phyloP scores from a whole-genome alignment of 148 eudicot species.

The Linanthus parryae region DNA sequence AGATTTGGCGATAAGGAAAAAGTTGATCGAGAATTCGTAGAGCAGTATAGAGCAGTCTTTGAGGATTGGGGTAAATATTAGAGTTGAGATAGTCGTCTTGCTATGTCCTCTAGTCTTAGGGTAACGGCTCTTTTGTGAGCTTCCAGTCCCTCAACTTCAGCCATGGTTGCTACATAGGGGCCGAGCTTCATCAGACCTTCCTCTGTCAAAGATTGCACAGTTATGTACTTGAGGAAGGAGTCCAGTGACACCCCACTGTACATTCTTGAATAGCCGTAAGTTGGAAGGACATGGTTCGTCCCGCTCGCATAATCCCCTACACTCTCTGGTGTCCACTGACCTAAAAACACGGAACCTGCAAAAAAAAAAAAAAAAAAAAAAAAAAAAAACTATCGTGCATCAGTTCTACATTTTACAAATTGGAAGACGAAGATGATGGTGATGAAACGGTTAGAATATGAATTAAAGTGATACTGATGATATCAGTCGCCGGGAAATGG shows the following conservation, averaged over 20 bases:
- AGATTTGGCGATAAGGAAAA: too few species aligned
- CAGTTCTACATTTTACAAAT: too few species aligned
- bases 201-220: conserved; percentile 93
- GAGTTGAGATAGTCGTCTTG: too few species aligned
- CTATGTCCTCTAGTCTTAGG: conserved; percentile 83
- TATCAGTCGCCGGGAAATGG: too few species aligned
- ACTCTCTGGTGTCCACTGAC: conserved; percentile 99
- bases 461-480: too few species aligned
- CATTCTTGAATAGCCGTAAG: conserved; percentile 97
- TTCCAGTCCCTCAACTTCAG: conserved; percentile 90
- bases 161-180: conserved; percentile 84
- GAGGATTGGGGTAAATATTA: too few species aligned
- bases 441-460: too few species aligned
- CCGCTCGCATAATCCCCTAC: conserved; percentile 99
- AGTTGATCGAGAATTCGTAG: too few species aligned
- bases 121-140: conserved; percentile 96
- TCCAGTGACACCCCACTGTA: conserved; percentile 91
- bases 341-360: conserved; percentile 94
- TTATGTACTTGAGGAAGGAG: conserved; percentile 92
- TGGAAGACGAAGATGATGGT: too few species aligned
- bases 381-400: too few species aligned
- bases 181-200: conserved; percentile 89
- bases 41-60: too few species aligned
- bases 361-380: too few species aligned
- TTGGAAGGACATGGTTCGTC: conserved; percentile 96